Conservation (phyloP, 2,329 filamentous ascomycete genomes). For the Alternaria viburni region DNA sequence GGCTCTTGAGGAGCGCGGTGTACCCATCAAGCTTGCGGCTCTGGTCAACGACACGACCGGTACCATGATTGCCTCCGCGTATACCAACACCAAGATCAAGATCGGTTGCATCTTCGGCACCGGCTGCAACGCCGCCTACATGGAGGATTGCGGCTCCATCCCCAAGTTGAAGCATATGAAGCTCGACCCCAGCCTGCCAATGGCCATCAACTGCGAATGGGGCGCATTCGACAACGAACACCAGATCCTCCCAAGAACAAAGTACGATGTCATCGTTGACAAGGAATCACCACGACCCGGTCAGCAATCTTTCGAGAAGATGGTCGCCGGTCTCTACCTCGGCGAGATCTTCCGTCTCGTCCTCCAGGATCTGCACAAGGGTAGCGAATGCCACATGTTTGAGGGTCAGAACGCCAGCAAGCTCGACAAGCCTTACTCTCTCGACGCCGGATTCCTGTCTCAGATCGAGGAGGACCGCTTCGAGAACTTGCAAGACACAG, state of each 20-base stretch:
- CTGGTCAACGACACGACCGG: slow-evolving; percentile 98
- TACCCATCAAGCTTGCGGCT: slow-evolving; percentile 91
- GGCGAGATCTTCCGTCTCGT: slow-evolving; percentile 93
- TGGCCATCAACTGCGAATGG: slow-evolving; percentile 99
- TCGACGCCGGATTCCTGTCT: slow-evolving; percentile 93
- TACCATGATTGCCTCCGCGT: slow-evolving; percentile 93
- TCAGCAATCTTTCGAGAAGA: slow-evolving; percentile 96
- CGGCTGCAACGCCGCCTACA: slow-evolving; percentile 97
- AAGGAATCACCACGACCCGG: slow-evolving; percentile 89
- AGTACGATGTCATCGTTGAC: slow-evolving; percentile 87
- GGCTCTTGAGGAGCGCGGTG: slow-evolving; percentile 74
- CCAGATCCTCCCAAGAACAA: slow-evolving; percentile 82
- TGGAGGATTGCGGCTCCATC: slow-evolving; percentile 89
- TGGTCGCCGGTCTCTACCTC: slow-evolving; percentile 93
- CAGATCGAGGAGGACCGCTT: slow-evolving; percentile 94
- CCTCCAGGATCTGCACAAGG: slow-evolving; percentile 81
- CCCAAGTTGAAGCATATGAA: slow-evolving; percentile 94
- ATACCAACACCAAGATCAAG: slow-evolving; percentile 91
- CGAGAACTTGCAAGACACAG: slow-evolving; percentile 91
- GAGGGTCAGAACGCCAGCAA: slow-evolving; percentile 79
- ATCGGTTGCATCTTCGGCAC: slow-evolving; percentile 99
- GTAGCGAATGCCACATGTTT: slow-evolving; percentile 70
- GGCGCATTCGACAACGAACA: slow-evolving; percentile 97
- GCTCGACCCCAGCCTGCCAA: slow-evolving; percentile 79
- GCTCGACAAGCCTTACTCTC: slow-evolving; percentile 83